These are phyloP conservation scores for Teunomyces lycoperdinae DNA, from an alignment of 805 yeast genomes.

Conservation along the genomic window DNA sequence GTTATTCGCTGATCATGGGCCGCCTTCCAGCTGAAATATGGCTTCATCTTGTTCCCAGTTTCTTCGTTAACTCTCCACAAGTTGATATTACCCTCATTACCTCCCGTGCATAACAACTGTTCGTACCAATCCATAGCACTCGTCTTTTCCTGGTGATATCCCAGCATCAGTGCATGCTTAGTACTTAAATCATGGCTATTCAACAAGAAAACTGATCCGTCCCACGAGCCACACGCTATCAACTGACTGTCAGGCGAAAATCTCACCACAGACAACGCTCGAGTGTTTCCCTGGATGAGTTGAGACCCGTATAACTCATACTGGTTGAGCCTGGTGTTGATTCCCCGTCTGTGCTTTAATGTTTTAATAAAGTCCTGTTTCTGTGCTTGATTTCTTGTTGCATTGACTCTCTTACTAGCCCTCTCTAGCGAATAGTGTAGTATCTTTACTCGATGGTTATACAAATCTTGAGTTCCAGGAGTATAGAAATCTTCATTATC, in stretches of 20 bases:
- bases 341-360: constrained; percentile 46
- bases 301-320: constrained; percentile 64
- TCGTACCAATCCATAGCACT: constrained; percentile 70
- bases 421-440: constrained; percentile 49
- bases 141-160: constrained; percentile 60
- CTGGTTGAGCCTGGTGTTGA: constrained; percentile 29
- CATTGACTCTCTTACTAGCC: constrained; percentile 42
- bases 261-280: constrained; percentile 65
- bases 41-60: constrained; percentile 12
- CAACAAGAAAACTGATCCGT: constrained; percentile 62
- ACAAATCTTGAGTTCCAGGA: constrained; percentile 61
- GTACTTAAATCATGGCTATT: constrained; percentile 35
- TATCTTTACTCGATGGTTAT: constrained; percentile 49
- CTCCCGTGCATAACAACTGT: constrained; percentile 29
- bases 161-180: constrained; percentile 25
- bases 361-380: constrained; percentile 37
- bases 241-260: constrained; percentile 35
- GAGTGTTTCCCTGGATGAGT: constrained; percentile 49
- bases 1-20: constrained; percentile 55
- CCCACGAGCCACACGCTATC: constrained; percentile 80
- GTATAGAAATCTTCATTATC: constrained; percentile 83
- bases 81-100: constrained; percentile 36
- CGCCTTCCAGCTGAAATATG: constrained; percentile 14
- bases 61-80: constrained; percentile 24
- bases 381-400: constrained; percentile 26